Base-by-base conservation (phyloP, 805 yeast species). In the Suhomyces canberraensis region DNA sequence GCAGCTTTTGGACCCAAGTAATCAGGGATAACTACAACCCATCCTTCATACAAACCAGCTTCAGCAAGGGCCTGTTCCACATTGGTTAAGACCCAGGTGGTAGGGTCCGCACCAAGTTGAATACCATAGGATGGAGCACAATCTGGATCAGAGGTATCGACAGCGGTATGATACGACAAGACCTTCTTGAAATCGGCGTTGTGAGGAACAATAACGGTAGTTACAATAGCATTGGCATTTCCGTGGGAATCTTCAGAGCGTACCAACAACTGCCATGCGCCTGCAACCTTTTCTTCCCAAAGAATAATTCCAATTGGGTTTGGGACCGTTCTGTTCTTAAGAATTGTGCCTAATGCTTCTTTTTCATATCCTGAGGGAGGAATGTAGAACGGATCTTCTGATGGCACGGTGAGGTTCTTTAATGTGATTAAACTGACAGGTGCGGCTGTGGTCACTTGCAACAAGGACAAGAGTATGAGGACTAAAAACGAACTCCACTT, bases 111-210 rank as follows among this genome's bases (percentile, higher is more conserved):
- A n/a, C 41, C 54, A 16, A 25, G 41, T 24, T 42, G 41, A 20
- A 54, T 41, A 0, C 54, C 49, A 41, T 51, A 59, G 6, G 61
- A 52, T 7, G 62, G 56, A 5, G 63, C 42, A 45, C 66, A 60
- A 33, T 58, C 40, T 4, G 48, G 27, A 22, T 39, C 40, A 1
- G 61, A 48, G 20, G 62, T 40, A 40, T 61, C 66, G 40, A 60
- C 52, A 11, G 58, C 60, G 7, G 47, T 40, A 37, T 58, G 62
- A 38, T 58, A 58, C 17, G 58, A 49, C 3, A 59, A 37, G 14
- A 61, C 37, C 35, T 57, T 56, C n/a, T 45, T 25, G 4, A 53
- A 44, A 41, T 58, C 52, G 3, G 59, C 52, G 35, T 59, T 58
- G 35, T 35, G 47, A 5, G 67, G 67, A 40, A 55, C 56, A 17